Evolutionary conservation across 768 basidiomycete species (phyloP).

Genomic region (Podaxis mareebaensis): DNA sequence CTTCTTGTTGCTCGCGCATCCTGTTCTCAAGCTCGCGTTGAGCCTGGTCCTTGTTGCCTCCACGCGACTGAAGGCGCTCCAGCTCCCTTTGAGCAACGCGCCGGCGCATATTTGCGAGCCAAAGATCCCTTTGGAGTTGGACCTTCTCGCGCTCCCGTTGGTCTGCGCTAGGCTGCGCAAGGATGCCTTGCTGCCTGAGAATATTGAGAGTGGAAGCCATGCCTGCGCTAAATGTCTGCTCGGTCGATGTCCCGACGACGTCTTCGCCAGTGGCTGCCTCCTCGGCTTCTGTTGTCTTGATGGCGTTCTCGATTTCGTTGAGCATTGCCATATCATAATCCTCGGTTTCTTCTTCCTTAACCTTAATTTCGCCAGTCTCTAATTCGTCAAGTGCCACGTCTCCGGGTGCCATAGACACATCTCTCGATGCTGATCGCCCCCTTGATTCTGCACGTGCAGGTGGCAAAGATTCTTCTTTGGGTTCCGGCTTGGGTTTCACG

Average conservation of each 20-base stretch:
- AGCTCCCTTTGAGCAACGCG: slow-evolving; percentile 77
- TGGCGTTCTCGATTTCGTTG: slow-evolving; percentile 69
- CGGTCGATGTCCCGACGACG: slow-evolving; percentile 64
- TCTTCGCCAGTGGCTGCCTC: slow-evolving; percentile 29
- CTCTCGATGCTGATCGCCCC: slow-evolving; percentile 42
- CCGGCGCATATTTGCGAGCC: slow-evolving; percentile 85
- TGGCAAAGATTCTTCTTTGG: slow-evolving; percentile 31
- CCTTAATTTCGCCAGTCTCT: slow-evolving; percentile 77
- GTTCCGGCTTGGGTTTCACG: slow-evolving; percentile 48
- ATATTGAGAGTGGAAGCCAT: slow-evolving; percentile 89
- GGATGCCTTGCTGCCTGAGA: slow-evolving; percentile 88
- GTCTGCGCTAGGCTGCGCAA: slow-evolving; percentile 65
- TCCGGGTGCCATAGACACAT: slow-evolving; percentile 55
- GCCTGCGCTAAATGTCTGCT: slow-evolving; percentile 80
- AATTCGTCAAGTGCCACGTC: slow-evolving; percentile 73
- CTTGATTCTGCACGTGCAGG: not conserved
- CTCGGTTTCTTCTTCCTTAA: slow-evolving; percentile 79
- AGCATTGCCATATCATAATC: slow-evolving; percentile 74
- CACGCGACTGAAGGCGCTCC: slow-evolving; percentile 74
- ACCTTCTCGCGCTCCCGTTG: slow-evolving; percentile 74
- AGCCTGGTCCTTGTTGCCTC: slow-evolving; percentile 87
- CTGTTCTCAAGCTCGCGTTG: slow-evolving; percentile 95
- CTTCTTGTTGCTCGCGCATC: slow-evolving; percentile 87
- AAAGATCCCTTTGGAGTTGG: slow-evolving; percentile 84
- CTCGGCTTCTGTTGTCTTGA: slow-evolving; percentile 64